Conservation (phyloP, 305 asterid species). For the Ajuga reptans region DNA sequence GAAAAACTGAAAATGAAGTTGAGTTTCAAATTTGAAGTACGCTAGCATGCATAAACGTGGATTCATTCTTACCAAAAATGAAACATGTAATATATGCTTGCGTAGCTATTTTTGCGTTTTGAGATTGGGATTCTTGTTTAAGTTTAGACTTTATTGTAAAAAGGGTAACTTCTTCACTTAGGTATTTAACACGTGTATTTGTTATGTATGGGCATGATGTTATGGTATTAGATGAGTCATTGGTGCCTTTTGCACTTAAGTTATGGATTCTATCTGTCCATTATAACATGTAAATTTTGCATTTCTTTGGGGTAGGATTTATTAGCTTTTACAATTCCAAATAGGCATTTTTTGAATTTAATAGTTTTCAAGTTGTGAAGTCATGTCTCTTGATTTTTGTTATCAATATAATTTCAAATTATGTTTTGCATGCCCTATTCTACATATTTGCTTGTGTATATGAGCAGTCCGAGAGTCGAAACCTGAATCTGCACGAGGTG, state of each 20-base stretch:
- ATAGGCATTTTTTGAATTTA: not conserved
- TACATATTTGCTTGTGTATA: not conserved
- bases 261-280: not conserved
- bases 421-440: not conserved
- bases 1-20: not conserved
- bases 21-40: not conserved
- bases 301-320: not conserved
- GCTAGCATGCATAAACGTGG: not conserved
- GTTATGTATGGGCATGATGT: not conserved
- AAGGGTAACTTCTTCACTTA: not conserved
- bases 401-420: not conserved
- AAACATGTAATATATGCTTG: not conserved
- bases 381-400: not conserved
- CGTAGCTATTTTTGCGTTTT: not conserved
- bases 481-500: slow-evolving; percentile 48
- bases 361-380: not conserved
- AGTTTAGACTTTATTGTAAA: not conserved
- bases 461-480: slow-evolving; percentile 55
- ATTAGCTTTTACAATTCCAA: not conserved
- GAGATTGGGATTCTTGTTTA: not conserved
- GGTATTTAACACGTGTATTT: not conserved
- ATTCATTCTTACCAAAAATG: not conserved
- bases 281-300: not conserved
- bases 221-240: not conserved
- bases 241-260: not conserved